Percentiles rank a stretch among this genome's conserved stretches.
Conservation (phyloP, 352 stramenopile genomes). For the Phytophthora capsici region DNA sequence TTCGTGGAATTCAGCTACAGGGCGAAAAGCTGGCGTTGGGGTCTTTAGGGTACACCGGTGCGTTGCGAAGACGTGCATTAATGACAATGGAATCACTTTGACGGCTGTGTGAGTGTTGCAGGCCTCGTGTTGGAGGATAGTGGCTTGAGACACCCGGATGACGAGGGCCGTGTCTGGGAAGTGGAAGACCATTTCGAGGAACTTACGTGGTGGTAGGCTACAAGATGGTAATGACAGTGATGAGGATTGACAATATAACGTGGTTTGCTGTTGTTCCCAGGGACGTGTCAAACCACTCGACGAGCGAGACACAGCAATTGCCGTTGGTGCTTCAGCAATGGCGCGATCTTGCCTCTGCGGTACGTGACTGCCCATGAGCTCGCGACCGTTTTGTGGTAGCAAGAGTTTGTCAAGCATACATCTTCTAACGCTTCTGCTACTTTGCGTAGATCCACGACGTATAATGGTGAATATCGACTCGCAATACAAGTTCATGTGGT, state of each 20-base stretch:
- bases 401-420: not conserved
- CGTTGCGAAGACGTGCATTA: not conserved
- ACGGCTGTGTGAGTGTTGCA: slow-evolving; percentile 20
- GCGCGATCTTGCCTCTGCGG: slow-evolving; percentile 59
- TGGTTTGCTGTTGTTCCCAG: slow-evolving; percentile 27
- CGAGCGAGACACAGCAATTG: slow-evolving; percentile 56
- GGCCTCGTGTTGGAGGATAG: slow-evolving; percentile 71
- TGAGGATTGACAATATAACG: not conserved
- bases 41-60: slow-evolving; percentile 58
- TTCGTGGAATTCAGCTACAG: slow-evolving; percentile 72
- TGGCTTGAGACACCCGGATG: slow-evolving; percentile 55
- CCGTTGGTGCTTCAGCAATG: slow-evolving; percentile 61
- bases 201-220: slow-evolving; percentile 66
- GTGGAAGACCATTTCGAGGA: slow-evolving; percentile 81
- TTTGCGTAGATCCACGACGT: slow-evolving; percentile 32
- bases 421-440: not conserved
- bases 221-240: not conserved
- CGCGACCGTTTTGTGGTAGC: too few relatives aligned
- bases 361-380: too few relatives aligned
- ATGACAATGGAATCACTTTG: slow-evolving; percentile 1
- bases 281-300: slow-evolving; percentile 65
- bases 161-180: slow-evolving; percentile 79
- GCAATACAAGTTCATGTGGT: too few relatives aligned
- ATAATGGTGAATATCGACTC: slow-evolving; percentile 10
- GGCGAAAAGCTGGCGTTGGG: slow-evolving; percentile 52